Percentiles rank a stretch among this genome's conserved stretches.
Conservation (phyloP, 2,329 filamentous ascomycete species). For the Microcyclospora tardicrescens region DNA sequence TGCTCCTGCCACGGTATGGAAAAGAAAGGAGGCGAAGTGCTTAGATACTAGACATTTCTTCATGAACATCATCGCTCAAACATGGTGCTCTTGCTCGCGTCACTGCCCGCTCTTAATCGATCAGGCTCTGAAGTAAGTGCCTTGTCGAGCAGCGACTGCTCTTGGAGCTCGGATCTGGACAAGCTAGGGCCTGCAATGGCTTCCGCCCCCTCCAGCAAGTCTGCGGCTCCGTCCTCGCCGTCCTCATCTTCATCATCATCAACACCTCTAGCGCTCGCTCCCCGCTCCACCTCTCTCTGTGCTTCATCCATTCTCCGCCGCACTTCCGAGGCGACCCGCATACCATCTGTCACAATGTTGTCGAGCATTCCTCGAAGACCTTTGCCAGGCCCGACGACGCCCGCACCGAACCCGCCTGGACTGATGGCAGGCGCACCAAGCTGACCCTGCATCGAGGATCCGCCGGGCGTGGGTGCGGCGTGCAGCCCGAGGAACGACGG, state of each 20-base stretch:
- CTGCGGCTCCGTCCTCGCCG: slow-evolving; percentile 51
- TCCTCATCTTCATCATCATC: slow-evolving; percentile 50
- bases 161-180: slow-evolving; percentile 9
- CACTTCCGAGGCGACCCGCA: slow-evolving; percentile 89
- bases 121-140: slow-evolving; percentile 5
- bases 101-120: slow-evolving; percentile 1
- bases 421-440: slow-evolving; percentile 11
- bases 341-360: slow-evolving; percentile 94
- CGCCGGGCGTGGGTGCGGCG: slow-evolving; percentile 6
- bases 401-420: slow-evolving; percentile 26
- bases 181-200: slow-evolving; percentile 27
- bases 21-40: too few relatives aligned
- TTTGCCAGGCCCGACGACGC: slow-evolving; percentile 51
- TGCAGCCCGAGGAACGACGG: slow-evolving; percentile 63
- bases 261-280: slow-evolving; percentile 45
- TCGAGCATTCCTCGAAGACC: slow-evolving; percentile 86
- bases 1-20: too few relatives aligned
- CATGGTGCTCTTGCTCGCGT: not conserved
- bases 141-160: slow-evolving; percentile 11
- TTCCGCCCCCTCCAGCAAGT: slow-evolving; percentile 39
- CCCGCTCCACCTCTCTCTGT: slow-evolving; percentile 78
- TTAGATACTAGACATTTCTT: too few relatives aligned
- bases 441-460: not conserved
- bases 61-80: slow-evolving; percentile 1
- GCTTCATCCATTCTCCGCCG: slow-evolving; percentile 89